phyloP scores from a whole-genome alignment of 2,329 filamentous ascomycete species.

The Fusarium neocosmosporiellum region DNA sequence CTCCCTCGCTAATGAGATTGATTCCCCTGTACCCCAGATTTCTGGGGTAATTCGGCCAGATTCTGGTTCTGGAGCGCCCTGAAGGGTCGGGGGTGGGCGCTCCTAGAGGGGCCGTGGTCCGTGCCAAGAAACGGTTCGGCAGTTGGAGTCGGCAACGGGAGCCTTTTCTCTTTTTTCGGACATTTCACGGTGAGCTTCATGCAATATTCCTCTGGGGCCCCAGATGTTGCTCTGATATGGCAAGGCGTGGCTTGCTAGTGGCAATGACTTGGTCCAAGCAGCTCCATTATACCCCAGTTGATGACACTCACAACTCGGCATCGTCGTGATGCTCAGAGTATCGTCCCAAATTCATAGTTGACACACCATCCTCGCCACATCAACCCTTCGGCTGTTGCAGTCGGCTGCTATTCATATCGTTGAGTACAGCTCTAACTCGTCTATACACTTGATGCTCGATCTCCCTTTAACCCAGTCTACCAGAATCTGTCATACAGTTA shows the following conservation, averaged over 20 bases:
- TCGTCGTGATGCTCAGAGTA: not conserved
- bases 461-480: not conserved
- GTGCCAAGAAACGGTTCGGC: constrained; percentile 40
- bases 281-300: not conserved
- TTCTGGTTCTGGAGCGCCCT: constrained; percentile 7
- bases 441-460: not conserved
- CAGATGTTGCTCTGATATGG: not conserved
- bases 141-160: constrained; percentile 42
- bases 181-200: constrained; percentile 1
- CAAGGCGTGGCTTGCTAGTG: constrained; percentile 2
- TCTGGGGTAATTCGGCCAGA: constrained; percentile 20
- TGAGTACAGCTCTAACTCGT: not conserved
- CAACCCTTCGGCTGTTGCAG: constrained; percentile 20
- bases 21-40: constrained; percentile 29
- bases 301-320: not conserved
- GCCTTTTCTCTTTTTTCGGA: not conserved
- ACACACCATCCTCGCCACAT: not conserved
- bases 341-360: not conserved
- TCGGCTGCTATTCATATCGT: constrained; percentile 16
- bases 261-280: not conserved
- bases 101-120: constrained; percentile 23
- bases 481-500: constrained; percentile 1
- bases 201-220: not conserved
- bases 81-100: constrained; percentile 17
- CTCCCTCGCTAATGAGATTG: not conserved